Base-by-base conservation (phyloP, 805 yeast species). In the Cyberlindnera mississippiensis region DNA sequence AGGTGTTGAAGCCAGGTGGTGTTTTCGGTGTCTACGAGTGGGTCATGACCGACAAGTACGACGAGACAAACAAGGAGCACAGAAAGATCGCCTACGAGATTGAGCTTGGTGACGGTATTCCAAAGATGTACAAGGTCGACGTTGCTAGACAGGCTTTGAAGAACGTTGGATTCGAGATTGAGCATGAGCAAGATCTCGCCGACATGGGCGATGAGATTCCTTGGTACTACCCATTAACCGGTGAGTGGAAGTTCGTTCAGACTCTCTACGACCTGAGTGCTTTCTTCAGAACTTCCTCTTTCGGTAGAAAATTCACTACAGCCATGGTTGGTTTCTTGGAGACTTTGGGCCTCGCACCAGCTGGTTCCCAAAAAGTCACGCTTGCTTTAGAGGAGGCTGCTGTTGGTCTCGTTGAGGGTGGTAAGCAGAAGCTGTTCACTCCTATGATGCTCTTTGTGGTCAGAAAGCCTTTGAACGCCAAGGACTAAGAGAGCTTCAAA, bases 41-140 rank as follows among this genome's bases (percentile, higher is more conserved):
- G 99, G 98, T 93, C 51, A 85, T 93, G 96, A 93, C 98, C 48
- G 96, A 89, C 58, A 74, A 70, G 37, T 93, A 88, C 64, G 98
- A 93, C 63, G 95, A 85, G 68, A 67, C 67, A 45, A 88, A 87
- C 67, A 78, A 80, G 55, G 90, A 80, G 66, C 99, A 93, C 71
- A 85, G 96, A 68, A 84, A 83, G 62, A 86, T 93, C 51, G 93
- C 96, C 26, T 91, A 91, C 67, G 98, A 96, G 64, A 93, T 93
- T 55, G 99, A 93, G 72, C 77, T 91, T 49, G 99, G 99, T 62
- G 97, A 93, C 64, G 99, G 99, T 70, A 93, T 93, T 57, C 98
- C 99, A 62, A 89, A 91, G 72, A 93, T 93, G 99, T 88, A 76
- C 76, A 67, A 72, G 56, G 78, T 80, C 49, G 76, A 80, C 50